Base-by-base conservation (phyloP, 176 grass and related monocot genomes). In the Urochloa ruziziensis region DNA sequence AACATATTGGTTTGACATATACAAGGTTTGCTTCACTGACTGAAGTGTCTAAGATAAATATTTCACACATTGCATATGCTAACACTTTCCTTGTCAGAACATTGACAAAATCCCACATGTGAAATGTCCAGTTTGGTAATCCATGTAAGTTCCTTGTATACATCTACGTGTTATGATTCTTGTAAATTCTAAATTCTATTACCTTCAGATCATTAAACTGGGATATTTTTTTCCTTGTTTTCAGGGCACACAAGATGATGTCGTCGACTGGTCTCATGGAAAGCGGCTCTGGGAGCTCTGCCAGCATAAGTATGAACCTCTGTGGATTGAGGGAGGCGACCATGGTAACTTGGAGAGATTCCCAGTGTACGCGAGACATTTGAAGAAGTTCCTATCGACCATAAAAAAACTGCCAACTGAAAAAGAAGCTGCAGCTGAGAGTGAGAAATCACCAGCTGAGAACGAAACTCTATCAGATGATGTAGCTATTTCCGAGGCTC, bases 1-100 rank as follows among this genome's bases (percentile, higher is more conserved):
- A 67, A 93, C 93, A 52, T 94, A 92, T 77, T 98, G 89, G 93
- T 98, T 98, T 84, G 96, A 98, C 80, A 95, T 95, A 77, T 98
- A 95, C 61, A 98, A 98, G 96, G 96, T 98, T 65, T 67, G 39
- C 58, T 43, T 91, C 52, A 8, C 73, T 40, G 28, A 30, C 44
- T 36, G 36, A 82, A 67, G 58, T 67, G 73, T 66, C 13, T 57
- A 58, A 70, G 36, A 37, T 10, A 39, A 67, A 68, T 65, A 40
- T n/a, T 30, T 86, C 4, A 1, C 67, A 78, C 44, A 48, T 19
- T 42, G 13, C 29, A 56, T 34, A 19, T 73, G 53, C 19, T 88
- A 86, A 77, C 42, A 39, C 11, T 77, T 87, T 60, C 39, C 14
- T 82, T 71, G 86, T 74, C 92, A 98, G 96, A 98, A 98, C 66